Evolutionary conservation across 2,329 filamentous ascomycete genomes (phyloP).

Genomic region (Ambrosiella xylebori): DNA sequence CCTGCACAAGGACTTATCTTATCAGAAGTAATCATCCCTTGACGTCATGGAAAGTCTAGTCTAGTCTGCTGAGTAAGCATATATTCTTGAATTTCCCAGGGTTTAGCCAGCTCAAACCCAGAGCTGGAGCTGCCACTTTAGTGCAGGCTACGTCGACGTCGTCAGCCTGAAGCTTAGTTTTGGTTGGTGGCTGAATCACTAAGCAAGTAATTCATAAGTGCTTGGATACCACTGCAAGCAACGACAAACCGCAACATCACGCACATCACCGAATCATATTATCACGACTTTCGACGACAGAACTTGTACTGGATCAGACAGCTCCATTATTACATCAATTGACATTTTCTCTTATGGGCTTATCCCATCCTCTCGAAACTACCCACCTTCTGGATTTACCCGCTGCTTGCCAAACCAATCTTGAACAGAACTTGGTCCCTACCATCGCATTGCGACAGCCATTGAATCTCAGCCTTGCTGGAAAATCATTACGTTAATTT

Average conservation of each 20-base stretch:
- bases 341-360: not conserved
- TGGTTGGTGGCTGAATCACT: not conserved
- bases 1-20: not conserved
- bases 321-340: too few species aligned
- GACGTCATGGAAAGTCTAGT: too few species aligned
- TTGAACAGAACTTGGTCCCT: not conserved
- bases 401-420: not conserved
- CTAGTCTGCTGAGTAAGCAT: too few species aligned
- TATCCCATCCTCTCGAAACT: not conserved
- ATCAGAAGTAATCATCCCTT: not conserved
- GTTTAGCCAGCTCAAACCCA: not conserved
- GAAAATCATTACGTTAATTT: not conserved
- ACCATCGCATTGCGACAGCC: not conserved
- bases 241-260: not conserved
- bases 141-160: constrained; percentile 11
- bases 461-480: constrained; percentile 4
- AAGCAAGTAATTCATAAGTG: not conserved
- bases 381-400: not conserved
- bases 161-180: constrained; percentile 13
- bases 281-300: too few species aligned
- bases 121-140: not conserved
- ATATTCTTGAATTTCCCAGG: not conserved
- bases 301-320: too few species aligned
- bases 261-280: too few species aligned
- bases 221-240: not conserved